Conservation (phyloP, 345 rosid species). For the Kandelia obovata region DNA sequence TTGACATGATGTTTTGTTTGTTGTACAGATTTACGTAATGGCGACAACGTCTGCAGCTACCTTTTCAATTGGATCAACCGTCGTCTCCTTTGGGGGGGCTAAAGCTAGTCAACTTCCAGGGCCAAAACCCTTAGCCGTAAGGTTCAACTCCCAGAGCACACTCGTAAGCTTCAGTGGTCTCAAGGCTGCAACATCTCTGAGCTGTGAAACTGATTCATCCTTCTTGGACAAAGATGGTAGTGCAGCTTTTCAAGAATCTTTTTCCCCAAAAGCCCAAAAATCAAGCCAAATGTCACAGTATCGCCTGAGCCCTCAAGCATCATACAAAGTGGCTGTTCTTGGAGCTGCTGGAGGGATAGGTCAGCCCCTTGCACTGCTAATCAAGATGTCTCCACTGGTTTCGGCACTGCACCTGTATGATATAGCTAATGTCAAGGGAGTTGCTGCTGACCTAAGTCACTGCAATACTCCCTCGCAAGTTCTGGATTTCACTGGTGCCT, state of each 20-base stretch:
- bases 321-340: slow-evolving; percentile 67
- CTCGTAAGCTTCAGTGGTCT: slow-evolving; percentile 53
- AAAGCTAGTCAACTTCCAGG: slow-evolving; percentile 40
- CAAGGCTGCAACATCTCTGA: slow-evolving; percentile 51
- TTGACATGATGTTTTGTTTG: neutral
- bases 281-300: slow-evolving; percentile 32
- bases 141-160: slow-evolving; percentile 37
- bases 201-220: slow-evolving; percentile 48
- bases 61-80: slow-evolving; percentile 52
- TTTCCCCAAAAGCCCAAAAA: slow-evolving; percentile 35
- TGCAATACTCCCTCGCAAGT: slow-evolving; percentile 95
- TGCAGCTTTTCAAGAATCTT: slow-evolving; percentile 43
- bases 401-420: slow-evolving; percentile 80
- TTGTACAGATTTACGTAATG: slow-evolving; percentile 39
- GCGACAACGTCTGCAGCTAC: slow-evolving; percentile 66
- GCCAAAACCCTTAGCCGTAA: slow-evolving; percentile 38
- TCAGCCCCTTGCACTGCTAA: slow-evolving; percentile 72
- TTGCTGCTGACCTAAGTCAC: slow-evolving; percentile 92
- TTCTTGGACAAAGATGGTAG: slow-evolving; percentile 50
- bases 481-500: slow-evolving; percentile 70
- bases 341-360: slow-evolving; percentile 97
- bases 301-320: slow-evolving; percentile 59
- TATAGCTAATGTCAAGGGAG: slow-evolving; percentile 91
- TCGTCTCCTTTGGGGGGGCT: slow-evolving; percentile 40
- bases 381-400: slow-evolving; percentile 95